Base-by-base conservation (phyloP, 2,329 filamentous ascomycete genomes). In the Alternaria triticina region DNA sequence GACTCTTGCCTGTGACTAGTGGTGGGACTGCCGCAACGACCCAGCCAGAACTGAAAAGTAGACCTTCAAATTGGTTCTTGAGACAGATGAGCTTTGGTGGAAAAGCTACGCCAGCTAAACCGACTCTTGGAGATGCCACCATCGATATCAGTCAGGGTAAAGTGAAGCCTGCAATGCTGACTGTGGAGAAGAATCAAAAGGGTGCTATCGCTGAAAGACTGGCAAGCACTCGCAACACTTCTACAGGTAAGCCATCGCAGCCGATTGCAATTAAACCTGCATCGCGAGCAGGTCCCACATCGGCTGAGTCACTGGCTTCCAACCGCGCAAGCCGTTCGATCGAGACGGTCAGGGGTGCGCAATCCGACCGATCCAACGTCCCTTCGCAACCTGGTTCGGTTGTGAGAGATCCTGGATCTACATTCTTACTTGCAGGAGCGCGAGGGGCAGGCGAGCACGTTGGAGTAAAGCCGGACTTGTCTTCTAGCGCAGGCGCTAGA, bases 401-500 rank as follows among this genome's bases (percentile, higher is more conserved):
- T 2, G 68, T 71, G 20, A 79, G 75, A 47, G 77, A 79, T 54
- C 75, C 77, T 6, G 76, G 77, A 3, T 81, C 79, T 1, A 79
- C 78, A 1, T 80, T 81, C 20, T 65, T 81, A 22, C 69, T 80
- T 20, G 78, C 79, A 25, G 77, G 79, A 10, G 76, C 77, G n/a
- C 72, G 74, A 58, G 75, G 70, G 10, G 58, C 77, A 30, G 71
- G 72, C 2, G 77, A 79, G 6, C 65, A 75, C 17, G 67, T 76
- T 7, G 70, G 68, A 13, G 73, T 72, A 13, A 80, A 81, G 55
- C 70, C 66, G 49, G 77, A 77, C 67, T 70, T 79, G 62, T 83
- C 75, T 50, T 78, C 74, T 57, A 81, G 79, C 9, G 88, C 88
- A 15, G 87, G 85, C 1, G 83, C 88, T 44, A 85, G 87, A 25